Evolutionary conservation across 345 rosid genomes (phyloP).

Genomic region (Boechera divaricarpa): DNA sequence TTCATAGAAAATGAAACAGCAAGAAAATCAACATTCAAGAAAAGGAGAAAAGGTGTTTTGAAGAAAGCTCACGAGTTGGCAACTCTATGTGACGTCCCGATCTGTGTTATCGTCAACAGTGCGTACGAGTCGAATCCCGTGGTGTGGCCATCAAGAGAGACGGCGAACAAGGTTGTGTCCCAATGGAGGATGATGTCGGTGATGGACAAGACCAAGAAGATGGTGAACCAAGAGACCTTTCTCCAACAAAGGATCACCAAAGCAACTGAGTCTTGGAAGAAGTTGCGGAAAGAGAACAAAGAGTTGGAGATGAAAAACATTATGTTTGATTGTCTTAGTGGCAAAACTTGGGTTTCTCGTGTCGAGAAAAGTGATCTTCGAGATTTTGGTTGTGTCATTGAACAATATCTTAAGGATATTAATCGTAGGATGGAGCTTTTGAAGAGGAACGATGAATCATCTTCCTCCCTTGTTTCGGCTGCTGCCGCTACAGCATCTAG

Average conservation of each 20-base stretch:
- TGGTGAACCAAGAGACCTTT: conserved; percentile 41
- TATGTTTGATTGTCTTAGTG: conserved; percentile 41
- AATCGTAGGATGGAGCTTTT: conserved; percentile 14
- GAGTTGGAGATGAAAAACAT: conserved; percentile 39
- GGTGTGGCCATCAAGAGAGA: conserved; percentile 55
- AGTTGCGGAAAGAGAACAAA: conserved; percentile 23
- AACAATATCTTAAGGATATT: conserved; percentile 39
- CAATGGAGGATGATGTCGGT: conserved; percentile 20
- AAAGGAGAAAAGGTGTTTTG: conserved; percentile 64
- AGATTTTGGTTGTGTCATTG: conserved; percentile 31
- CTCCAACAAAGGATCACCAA: conserved; percentile 41
- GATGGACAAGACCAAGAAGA: conserved; percentile 32
- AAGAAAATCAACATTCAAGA: conserved; percentile 67
- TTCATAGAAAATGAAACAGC: conserved; percentile 55
- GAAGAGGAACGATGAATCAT: background rate
- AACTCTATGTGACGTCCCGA: conserved; percentile 62
- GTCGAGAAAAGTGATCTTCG: conserved; percentile 34
- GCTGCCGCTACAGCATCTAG: conserved; percentile 13
- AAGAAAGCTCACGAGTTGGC: conserved; percentile 71
- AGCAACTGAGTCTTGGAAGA: conserved; percentile 1
- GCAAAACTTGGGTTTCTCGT: background rate
- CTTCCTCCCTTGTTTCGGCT: background rate
- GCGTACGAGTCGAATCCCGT: conserved; percentile 48
- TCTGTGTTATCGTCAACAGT: conserved; percentile 55
- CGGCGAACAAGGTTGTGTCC: conserved; percentile 11